Evolutionary conservation across 2,329 filamentous ascomycete genomes (phyloP).

Genomic region (Sporothrix brasiliensis): DNA sequence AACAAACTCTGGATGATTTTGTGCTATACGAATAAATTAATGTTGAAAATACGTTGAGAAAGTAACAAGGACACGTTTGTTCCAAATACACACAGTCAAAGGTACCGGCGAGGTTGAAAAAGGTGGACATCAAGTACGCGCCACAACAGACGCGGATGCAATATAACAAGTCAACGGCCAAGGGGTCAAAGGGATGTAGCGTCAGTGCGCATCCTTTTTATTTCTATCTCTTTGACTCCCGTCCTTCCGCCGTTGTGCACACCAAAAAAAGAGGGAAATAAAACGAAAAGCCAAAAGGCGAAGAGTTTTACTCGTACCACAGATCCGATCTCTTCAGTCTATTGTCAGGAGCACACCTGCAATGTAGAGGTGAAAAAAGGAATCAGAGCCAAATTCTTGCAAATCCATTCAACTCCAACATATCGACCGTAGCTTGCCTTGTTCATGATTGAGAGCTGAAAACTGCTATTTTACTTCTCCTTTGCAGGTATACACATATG

Average conservation of each 20-base stretch:
- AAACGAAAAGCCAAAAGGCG: background rate
- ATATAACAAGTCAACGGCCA: slow-evolving; percentile 26
- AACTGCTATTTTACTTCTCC: too few species aligned
- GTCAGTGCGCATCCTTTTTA: background rate
- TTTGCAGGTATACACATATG: too few species aligned
- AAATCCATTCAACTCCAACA: too few species aligned
- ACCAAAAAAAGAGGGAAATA: background rate
- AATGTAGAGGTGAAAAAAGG: too few species aligned
- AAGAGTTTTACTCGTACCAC: background rate
- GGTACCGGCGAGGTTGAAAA: background rate
- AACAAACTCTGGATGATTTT: background rate
- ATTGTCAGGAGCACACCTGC: background rate
- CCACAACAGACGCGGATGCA: slow-evolving; percentile 26
- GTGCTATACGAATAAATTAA: background rate
- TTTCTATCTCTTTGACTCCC: background rate
- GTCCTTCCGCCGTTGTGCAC: slow-evolving; percentile 8
- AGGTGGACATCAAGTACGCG: slow-evolving; percentile 10
- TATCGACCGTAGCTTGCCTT: background rate
- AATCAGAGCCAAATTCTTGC: too few species aligned
- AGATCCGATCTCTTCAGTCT: background rate
- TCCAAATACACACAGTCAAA: background rate
- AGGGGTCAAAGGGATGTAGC: background rate
- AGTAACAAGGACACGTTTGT: background rate
- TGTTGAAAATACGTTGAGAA: background rate
- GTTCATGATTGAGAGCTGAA: too few species aligned